Base-by-base conservation (phyloP, 208 protist genomes). In the Blastocrithidia nonstop region DNA sequence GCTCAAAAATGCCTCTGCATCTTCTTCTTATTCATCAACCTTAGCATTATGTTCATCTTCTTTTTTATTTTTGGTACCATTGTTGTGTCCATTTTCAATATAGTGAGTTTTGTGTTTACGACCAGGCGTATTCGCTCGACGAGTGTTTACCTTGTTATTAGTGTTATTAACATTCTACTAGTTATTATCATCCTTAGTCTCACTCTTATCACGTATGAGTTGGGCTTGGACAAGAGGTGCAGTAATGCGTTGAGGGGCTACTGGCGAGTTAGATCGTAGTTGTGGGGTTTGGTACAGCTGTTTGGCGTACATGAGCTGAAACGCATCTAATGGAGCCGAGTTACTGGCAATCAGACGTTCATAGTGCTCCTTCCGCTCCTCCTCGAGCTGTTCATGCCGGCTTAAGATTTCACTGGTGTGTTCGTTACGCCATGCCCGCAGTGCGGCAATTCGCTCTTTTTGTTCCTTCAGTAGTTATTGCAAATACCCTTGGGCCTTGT, bases 401-500 rank as follows among this genome's bases (percentile, higher is more conserved):
- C 58, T 45, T 22, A 42, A 43, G 29, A 51, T 47, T 4, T 35
- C 27, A 23, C 48, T n/a, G n/a, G n/a, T n/a, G n/a, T n/a, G n/a
- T n/a, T n/a, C n/a, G n/a, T n/a, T n/a, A n/a, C 55, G 25, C 41
- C 38, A 45, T 32, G 37, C 45, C 24, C 35, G 13, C 20, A 56
- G 40, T n/a, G n/a, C 15, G 24, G 31, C 23, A 21, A 63, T 6
- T 3, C 52, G 29, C 8, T 52, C 54, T 3, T 59, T 42, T 20
- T 79, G 49, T 21, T 39, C 36, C 13, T 52, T 47, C 31, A 46
- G 44, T 50, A 79, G 64, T 27, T 66, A 71, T 42, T 64, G 33
- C 20, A 84, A 42, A 43, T 80, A 61, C 17, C 35, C 23, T 9
- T 68, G 41, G 15, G 81, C 53, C 6, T 72, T 26, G 13, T 60